These are phyloP conservation scores for Nothophytophthora sp. DNA, from an alignment of 352 stramenopile species.

Conservation along the genomic window DNA sequence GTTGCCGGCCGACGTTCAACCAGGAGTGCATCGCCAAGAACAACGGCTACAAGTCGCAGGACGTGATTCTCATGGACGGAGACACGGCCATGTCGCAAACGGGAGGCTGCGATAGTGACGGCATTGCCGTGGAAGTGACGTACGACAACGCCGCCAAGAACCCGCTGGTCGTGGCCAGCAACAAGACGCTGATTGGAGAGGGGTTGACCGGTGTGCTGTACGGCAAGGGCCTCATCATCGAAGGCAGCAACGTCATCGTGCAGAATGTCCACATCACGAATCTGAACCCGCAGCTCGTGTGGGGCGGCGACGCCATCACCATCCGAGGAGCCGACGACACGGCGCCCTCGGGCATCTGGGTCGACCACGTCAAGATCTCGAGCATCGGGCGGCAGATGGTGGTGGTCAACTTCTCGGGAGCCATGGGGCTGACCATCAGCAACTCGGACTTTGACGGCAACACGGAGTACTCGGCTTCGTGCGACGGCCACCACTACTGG, in stretches of 20 bases:
- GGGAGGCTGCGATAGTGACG: slow-evolving; percentile 26
- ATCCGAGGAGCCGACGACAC: no score
- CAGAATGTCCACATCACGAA: no score
- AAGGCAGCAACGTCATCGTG: slow-evolving; percentile 36
- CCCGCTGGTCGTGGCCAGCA: slow-evolving; percentile 13
- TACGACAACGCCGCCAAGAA: slow-evolving; percentile 33
- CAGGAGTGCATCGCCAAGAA: no score
- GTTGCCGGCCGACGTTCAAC: slow-evolving; percentile 19
- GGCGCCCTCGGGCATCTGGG: neutral
- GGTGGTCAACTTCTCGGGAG: slow-evolving; percentile 19
- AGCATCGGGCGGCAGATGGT: slow-evolving; percentile 35
- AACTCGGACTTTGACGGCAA: no score
- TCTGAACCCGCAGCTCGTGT: no score
- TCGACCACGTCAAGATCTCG: no score
- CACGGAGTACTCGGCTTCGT: no score
- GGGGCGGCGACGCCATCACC: no score
- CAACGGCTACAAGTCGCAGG: slow-evolving; percentile 27
- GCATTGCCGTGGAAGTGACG: slow-evolving; percentile 11
- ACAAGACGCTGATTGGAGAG: slow-evolving; percentile 38
- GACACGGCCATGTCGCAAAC: slow-evolving; percentile 25
- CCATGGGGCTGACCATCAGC: slow-evolving; percentile 30
- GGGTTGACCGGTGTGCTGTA: slow-evolving; percentile 28
- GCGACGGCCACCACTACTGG: slow-evolving; percentile 39
- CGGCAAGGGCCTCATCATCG: slow-evolving; percentile 29
- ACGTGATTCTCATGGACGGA: slow-evolving; percentile 28